Evolutionary conservation across 2,329 filamentous ascomycete genomes (phyloP).

Genomic region (Phoma sp.): DNA sequence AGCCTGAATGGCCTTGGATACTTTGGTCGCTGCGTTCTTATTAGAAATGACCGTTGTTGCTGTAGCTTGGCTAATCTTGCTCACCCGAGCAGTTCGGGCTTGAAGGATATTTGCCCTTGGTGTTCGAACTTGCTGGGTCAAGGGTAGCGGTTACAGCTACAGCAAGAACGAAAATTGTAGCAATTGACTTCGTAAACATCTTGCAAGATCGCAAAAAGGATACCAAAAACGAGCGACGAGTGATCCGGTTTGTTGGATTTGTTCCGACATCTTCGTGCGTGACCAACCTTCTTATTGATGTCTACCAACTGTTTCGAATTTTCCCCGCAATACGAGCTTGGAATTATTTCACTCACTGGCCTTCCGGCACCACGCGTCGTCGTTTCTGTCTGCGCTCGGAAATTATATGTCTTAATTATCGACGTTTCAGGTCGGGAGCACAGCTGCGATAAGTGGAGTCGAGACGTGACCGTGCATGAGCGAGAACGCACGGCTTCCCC

Average conservation of each 20-base stretch:
- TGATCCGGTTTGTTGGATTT: neutral
- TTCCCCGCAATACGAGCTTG: conserved; percentile 4
- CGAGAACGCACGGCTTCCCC: neutral
- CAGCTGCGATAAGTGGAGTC: conserved; percentile 7
- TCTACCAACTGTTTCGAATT: neutral
- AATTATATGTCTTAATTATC: conserved; percentile 10
- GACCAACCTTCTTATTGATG: neutral
- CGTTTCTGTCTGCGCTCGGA: conserved; percentile 6
- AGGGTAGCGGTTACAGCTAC: conserved; percentile 41
- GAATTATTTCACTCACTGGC: neutral
- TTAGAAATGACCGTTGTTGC: neutral
- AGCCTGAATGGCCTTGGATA: conserved; percentile 49
- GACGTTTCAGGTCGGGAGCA: conserved; percentile 12
- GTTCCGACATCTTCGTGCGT: neutral
- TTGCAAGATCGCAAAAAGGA: neutral
- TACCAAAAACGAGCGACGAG: neutral
- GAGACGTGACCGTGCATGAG: conserved; percentile 3
- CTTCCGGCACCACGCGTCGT: conserved; percentile 7
- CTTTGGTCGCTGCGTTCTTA: conserved; percentile 30
- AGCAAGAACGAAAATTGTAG: conserved; percentile 19
- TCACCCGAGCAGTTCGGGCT: conserved; percentile 32
- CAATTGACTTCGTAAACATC: conserved; percentile 10
- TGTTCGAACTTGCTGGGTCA: conserved; percentile 47
- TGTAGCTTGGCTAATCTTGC: neutral
- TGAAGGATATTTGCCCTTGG: conserved; percentile 42